Conservation (phyloP, 441 rosid species). For the Syzygium syzygioides region DNA sequence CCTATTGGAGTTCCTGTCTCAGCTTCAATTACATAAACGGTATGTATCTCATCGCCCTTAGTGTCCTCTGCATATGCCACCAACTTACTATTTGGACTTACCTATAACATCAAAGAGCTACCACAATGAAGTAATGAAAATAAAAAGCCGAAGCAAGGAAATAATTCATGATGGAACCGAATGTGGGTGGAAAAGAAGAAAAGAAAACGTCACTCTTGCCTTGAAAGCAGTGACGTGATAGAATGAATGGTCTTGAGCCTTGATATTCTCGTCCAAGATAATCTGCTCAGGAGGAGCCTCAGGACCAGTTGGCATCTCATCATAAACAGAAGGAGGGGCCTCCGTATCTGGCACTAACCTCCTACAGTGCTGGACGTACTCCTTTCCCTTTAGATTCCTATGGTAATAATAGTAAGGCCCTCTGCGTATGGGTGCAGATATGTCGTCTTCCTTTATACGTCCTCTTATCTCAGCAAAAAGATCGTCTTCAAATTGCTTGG, state of each 20-base stretch:
- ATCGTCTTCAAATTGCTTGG: slow-evolving; percentile 56
- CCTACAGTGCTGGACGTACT: slow-evolving; percentile 74
- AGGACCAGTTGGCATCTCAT: slow-evolving; percentile 61
- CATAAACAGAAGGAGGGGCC: slow-evolving; percentile 56
- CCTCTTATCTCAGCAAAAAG: slow-evolving; percentile 69
- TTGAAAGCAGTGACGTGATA: slow-evolving; percentile 57
- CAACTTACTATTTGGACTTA: slow-evolving; percentile 65
- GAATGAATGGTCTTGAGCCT: slow-evolving; percentile 48
- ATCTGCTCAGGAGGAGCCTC: slow-evolving; percentile 78
- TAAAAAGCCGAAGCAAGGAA: background rate
- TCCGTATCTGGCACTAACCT: slow-evolving; percentile 29
- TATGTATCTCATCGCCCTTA: slow-evolving; percentile 73
- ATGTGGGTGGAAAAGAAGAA: background rate
- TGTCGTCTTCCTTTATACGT: slow-evolving; percentile 85
- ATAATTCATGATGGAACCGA: background rate
- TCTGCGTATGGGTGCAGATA: slow-evolving; percentile 57
- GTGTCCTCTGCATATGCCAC: slow-evolving; percentile 86
- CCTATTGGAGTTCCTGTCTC: slow-evolving; percentile 43
- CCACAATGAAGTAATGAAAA: background rate
- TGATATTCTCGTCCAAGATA: slow-evolving; percentile 78
- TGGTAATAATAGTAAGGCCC: slow-evolving; percentile 66
- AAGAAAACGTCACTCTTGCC: slow-evolving; percentile 21
- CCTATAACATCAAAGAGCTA: slow-evolving; percentile 27
- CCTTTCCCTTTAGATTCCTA: slow-evolving; percentile 73
- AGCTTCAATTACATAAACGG: slow-evolving; percentile 58